Base-by-base conservation (phyloP, 169 alveolate genomes). In the Besnoitia besnoiti region DNA sequence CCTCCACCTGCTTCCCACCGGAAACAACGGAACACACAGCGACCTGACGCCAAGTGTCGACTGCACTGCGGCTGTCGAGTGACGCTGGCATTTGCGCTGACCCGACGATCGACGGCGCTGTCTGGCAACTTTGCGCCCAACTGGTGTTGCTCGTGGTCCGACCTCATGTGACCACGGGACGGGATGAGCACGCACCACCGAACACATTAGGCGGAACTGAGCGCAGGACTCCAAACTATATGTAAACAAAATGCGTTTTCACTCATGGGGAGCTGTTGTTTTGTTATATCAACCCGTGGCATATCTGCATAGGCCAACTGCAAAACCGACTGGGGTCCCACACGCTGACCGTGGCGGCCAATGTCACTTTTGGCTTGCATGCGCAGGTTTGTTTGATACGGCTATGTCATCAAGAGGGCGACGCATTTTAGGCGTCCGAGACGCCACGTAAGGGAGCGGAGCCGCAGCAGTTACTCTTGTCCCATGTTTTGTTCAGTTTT, bases 1-100 rank as follows among this genome's bases (percentile, higher is more conserved):
- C 82, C 82, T 73, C 82, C 82, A 73, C 82, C 46, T 73, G 82
- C n/a, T 73, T 42, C 82, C 82, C 82, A 73, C 82, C 79, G 79
- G 82, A 19, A 0, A 42, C 82, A n/a, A 55, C 24, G 10, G n/a
- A 73, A 37, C 82, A 37, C 82, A n/a, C 82, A 19, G 12, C 47
- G n/a, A 37, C 47, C 82, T 73, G 82, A 1, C 82, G 82, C 47
- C n/a, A 7, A 73, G 82, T 42, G 82, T 37, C 47, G 46, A 73
- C 82, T 37, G 82, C 0, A 73, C 39, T 73, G 67, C 67, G 82
- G 82, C 82, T 42, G 82, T n/a, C 46, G n/a, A 42, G n/a, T 37
- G 47, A 73, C 82, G 82, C 82, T 73, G 82, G n/a, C 47, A 33
- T 24, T 24, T 7, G 14, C 39, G 10, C 82, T 73, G 39, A 1